Evolutionary conservation across 192 early-diverging fungal genomes (phyloP), one percentile per base, ranked within the genome.

Genomic region (Mortierella claussenii): DNA sequence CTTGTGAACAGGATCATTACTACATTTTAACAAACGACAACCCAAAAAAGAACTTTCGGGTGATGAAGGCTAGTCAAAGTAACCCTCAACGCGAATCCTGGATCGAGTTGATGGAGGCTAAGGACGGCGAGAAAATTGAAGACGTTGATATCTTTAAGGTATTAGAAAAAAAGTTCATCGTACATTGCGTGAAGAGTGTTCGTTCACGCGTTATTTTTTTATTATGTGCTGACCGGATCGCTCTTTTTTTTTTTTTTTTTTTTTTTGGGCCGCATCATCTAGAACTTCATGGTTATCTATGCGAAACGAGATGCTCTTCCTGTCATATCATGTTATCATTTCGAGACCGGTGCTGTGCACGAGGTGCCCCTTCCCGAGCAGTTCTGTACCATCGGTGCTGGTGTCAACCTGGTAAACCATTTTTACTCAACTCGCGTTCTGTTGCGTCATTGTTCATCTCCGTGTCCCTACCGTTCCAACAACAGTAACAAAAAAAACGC

Each of bases 121-220:
- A 82, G 43, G 68, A 81, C 2, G 84, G 81, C 15, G 89, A 92
- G 57, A 85, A 82, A 24, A 91, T 93, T 36, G 89, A 93, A 54
- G 92, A 92, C 55, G 88, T 93, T 1, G 92, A 93, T 59, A 81
- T 93, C 30, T 92, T 93, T 52, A 79, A 83, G 51, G 83, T 86
- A 79, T 15, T 10, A 1, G 13, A 18, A 24, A n/a, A 34, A 15
- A 43, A n/a, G 9, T 44, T 20, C 31, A 9, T 21, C 8, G n/a
- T n/a, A n/a, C n/a, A n/a, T n/a, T n/a, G n/a, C n/a, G n/a, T n/a
- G n/a, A n/a, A n/a, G n/a, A n/a, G n/a, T n/a, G n/a, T n/a, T n/a
- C n/a, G n/a, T 47, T 48, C 21, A 23, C 24, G 23, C 21, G 8
- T 48, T 23, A 20, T 48, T 4, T 21, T 23, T 23, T n/a, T 49